Evolutionary conservation across 176 grass and related monocot species (phyloP).

Genomic region (Oryza glumipatula): DNA sequence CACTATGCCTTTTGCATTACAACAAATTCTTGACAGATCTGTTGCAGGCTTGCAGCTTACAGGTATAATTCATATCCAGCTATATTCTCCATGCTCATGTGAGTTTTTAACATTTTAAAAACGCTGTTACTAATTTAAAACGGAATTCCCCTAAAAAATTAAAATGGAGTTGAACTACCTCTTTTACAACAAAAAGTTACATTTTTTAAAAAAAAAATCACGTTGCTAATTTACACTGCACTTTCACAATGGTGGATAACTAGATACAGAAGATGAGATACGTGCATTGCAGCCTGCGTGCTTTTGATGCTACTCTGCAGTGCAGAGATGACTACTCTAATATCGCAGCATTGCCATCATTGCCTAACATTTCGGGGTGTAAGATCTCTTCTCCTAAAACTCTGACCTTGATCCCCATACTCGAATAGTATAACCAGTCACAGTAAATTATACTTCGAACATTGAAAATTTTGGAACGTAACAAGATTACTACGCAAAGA

Average conservation of each 20-base stretch:
- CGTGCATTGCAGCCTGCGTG: too few relatives aligned
- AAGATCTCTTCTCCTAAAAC: constrained; percentile 23
- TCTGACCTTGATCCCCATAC: neutral
- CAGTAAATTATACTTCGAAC: neutral
- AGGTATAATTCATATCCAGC: neutral
- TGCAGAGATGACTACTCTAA: too few relatives aligned
- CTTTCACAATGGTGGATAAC: too few relatives aligned
- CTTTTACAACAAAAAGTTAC: neutral
- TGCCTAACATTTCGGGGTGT: too few relatives aligned
- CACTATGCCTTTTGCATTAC: neutral
- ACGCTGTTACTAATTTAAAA: neutral
- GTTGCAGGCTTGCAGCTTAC: too few relatives aligned
- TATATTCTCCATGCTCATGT: neutral
- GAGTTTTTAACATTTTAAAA: constrained; percentile 16
- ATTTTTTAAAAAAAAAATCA: neutral
- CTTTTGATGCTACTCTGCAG: too few relatives aligned
- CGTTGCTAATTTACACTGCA: too few relatives aligned
- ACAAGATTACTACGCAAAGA: neutral
- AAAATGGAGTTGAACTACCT: neutral
- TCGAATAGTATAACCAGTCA: neutral
- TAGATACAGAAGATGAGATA: too few relatives aligned
- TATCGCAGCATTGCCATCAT: too few relatives aligned
- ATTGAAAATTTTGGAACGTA: neutral
- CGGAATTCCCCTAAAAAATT: too few relatives aligned
- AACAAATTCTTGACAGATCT: neutral